phyloP scores from a whole-genome alignment of 2,329 filamentous ascomycete genomes.

The Torrubiella hemipterigena region DNA sequence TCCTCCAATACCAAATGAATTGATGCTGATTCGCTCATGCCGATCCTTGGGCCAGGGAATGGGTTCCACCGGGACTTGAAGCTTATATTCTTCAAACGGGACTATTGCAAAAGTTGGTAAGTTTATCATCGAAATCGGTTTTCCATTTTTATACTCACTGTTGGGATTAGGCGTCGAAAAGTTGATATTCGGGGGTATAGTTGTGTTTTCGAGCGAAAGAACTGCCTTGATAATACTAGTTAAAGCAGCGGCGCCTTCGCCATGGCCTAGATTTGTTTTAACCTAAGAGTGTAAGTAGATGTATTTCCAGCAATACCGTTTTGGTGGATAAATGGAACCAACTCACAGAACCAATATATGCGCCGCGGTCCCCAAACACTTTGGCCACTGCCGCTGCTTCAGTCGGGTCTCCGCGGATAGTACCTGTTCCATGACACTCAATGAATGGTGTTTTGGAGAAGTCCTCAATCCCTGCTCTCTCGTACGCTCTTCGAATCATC shows the following conservation, averaged over 20 bases:
- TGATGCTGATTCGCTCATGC: conserved; percentile 29
- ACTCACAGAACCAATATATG: conserved; percentile 3
- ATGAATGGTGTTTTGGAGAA: conserved; percentile 23
- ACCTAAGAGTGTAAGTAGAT: conserved; percentile 10
- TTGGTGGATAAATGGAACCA: no score
- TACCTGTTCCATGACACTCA: conserved; percentile 11
- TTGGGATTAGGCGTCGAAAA: conserved; percentile 11
- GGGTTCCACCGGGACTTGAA: conserved; percentile 15
- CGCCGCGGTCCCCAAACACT: conserved; percentile 1
- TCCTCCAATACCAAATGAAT: conserved; percentile 29
- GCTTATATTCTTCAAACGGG: conserved; percentile 10
- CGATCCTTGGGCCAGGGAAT: conserved; percentile 22
- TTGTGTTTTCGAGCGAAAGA: conserved; percentile 12
- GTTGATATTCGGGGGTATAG: conserved; percentile 13
- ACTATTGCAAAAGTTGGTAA: neutral
- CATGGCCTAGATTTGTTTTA: conserved; percentile 19
- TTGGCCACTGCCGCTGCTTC: conserved; percentile 7
- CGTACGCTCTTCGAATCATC: conserved; percentile 7
- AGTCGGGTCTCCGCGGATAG: conserved; percentile 7
- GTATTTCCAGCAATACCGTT: no score
- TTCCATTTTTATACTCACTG: conserved; percentile 13
- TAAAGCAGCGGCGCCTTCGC: conserved; percentile 15
- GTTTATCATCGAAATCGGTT: neutral
- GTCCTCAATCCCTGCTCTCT: conserved; percentile 10
- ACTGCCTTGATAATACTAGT: conserved; percentile 15